Evolutionary conservation across 108 stramenopile genomes (phyloP), one percentile per base, ranked within the genome.

Genomic region (Cyclotella cryptica): DNA sequence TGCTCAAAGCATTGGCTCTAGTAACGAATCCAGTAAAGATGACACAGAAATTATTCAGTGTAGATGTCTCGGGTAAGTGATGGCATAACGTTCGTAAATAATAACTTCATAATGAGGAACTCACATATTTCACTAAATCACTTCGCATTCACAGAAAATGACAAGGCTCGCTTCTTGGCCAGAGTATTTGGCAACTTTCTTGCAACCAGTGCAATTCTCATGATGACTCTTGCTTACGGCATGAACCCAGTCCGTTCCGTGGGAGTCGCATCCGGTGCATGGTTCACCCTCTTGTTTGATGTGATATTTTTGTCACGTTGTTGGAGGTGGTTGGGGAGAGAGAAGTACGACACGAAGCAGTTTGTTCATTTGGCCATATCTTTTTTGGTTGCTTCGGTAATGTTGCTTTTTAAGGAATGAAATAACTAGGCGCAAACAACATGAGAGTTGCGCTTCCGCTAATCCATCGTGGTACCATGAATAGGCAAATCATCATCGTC

Each of bases 1-100:
- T 73, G 60, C 14, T 73, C n/a, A 73, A 73, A 35, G 72, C 62
- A 18, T 22, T 44, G 39, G 60, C 63, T 26, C 58, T 73, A 44
- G 35, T 73, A 6, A 18, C 24, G 3, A 62, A 73, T 14, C 72
- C 72, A 45, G 63, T 73, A n/a, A 64, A 64, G 54, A 64, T 64
- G 63, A 49, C 72, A 8, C 14, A 64, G 72, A 73, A 73, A 35
- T 35, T 2, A 35, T 35, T 6, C 35, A 35, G 35, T 35, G 35
- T 35, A 6, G 35, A 35, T 45, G 72, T 73, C 22, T 73, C 72
- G 51, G 68, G 52, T 15, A 35, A 53, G 21, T 43, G 51, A 8
- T n/a, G 10, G 41, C 26, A 35, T 61, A 11, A 35, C 17, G 13
- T 61, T 28, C 17, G n/a, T n/a, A n/a, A n/a, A n/a, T n/a, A n/a